These are phyloP conservation scores for Cladophialophora exuberans DNA, from an alignment of 2,329 filamentous ascomycete species.

Conservation along the genomic window DNA sequence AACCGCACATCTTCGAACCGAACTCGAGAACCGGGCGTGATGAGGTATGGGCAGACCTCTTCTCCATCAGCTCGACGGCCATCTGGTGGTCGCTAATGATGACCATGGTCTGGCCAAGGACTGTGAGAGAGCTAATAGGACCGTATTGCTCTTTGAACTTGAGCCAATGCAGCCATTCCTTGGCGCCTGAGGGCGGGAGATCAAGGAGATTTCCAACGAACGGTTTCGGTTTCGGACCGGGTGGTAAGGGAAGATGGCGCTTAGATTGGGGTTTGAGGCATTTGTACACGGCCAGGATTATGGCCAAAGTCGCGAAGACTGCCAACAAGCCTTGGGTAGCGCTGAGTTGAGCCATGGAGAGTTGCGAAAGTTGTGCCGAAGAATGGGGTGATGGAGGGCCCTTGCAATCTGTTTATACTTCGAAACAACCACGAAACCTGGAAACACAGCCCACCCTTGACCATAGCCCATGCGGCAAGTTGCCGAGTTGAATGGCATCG, in stretches of 20 bases:
- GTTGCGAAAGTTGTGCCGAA: too few relatives aligned
- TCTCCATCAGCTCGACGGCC: conserved; percentile 41
- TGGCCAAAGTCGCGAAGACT: too few relatives aligned
- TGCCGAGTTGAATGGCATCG: too few relatives aligned
- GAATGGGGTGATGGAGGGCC: too few relatives aligned
- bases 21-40: conserved; percentile 39
- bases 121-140: conserved; percentile 43
- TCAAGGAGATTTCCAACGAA: conserved; percentile 56
- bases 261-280: not conserved
- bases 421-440: too few relatives aligned
- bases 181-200: conserved; percentile 45
- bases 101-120: conserved; percentile 42
- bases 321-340: not conserved
- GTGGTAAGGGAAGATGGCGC: conserved; percentile 44
- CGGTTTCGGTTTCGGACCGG: conserved; percentile 54
- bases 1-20: conserved; percentile 47
- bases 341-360: not conserved
- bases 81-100: conserved; percentile 40
- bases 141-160: conserved; percentile 49
- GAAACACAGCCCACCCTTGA: too few relatives aligned
- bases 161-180: conserved; percentile 49
- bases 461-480: too few relatives aligned
- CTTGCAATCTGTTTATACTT: too few relatives aligned
- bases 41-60: conserved; percentile 37
- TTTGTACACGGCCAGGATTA: not conserved